Evolutionary conservation across 345 rosid species (phyloP).

Genomic region (Clarkia xantiana): DNA sequence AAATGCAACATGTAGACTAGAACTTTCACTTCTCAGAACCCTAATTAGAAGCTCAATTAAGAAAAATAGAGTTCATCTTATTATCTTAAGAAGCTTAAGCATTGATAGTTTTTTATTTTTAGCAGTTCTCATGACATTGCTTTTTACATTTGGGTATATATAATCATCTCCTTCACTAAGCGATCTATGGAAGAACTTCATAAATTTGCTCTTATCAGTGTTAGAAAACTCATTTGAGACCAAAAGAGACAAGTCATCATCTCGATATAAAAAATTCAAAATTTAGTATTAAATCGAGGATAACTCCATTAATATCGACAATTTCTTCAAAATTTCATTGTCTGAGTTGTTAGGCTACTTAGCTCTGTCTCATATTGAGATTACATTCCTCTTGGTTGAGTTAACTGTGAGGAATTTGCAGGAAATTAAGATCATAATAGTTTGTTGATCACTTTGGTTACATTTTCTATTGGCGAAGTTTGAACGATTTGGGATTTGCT

Average conservation of each 20-base stretch:
- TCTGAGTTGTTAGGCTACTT: slow-evolving; percentile 80
- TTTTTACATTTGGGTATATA: slow-evolving; percentile 81
- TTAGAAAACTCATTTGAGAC: slow-evolving; percentile 45
- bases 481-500: slow-evolving; percentile 90
- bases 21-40: too few relatives aligned
- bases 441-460: slow-evolving; percentile 76
- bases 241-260: slow-evolving; percentile 46
- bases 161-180: slow-evolving; percentile 27
- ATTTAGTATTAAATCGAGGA: slow-evolving; percentile 60
- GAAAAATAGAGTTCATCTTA: too few relatives aligned
- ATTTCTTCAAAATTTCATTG: slow-evolving; percentile 84
- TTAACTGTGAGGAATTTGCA: slow-evolving; percentile 74
- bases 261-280: slow-evolving; percentile 18
- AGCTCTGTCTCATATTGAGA: slow-evolving; percentile 85
- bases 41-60: too few relatives aligned
- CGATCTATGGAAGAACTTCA: slow-evolving; percentile 42
- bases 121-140: slow-evolving; percentile 40
- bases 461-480: slow-evolving; percentile 97
- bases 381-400: slow-evolving; percentile 87
- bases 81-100: too few relatives aligned
- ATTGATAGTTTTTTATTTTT: slow-evolving; percentile 20
- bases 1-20: too few relatives aligned
- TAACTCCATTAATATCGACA: slow-evolving; percentile 90
- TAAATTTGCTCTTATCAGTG: slow-evolving; percentile 37
- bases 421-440: slow-evolving; percentile 92